A percentile compares a stretch with the other conserved stretches of the same genome.
phyloP scores from a whole-genome alignment of 2,329 filamentous ascomycete genomes.

The Passalora sequoiae region DNA sequence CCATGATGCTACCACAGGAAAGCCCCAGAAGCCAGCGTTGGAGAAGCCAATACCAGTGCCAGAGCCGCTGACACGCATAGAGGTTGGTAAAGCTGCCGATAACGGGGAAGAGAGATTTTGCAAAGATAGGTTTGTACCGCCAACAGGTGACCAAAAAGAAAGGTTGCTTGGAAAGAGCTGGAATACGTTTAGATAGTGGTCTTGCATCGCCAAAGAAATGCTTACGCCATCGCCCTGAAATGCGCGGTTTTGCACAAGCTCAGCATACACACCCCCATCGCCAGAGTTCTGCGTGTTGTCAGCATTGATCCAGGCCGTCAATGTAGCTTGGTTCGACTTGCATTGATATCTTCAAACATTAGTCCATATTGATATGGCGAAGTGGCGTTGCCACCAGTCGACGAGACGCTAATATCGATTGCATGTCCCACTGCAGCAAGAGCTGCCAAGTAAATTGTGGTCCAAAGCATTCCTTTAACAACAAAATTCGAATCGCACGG shows the following conservation, averaged over 20 bases:
- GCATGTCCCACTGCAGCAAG: background rate
- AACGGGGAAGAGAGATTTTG: constrained; percentile 46
- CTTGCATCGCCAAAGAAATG: too few relatives aligned
- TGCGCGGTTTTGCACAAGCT: constrained; percentile 64
- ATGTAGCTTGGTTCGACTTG: background rate
- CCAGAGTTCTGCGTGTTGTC: constrained; percentile 55
- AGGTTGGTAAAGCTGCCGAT: constrained; percentile 50
- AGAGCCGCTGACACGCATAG: constrained; percentile 39
- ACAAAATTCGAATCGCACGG: background rate
- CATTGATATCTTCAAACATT: constrained; percentile 1
- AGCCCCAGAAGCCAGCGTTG: constrained; percentile 40
- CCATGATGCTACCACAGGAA: constrained; percentile 35
- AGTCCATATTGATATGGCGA: constrained; percentile 16
- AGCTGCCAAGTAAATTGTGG: background rate
- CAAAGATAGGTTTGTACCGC: constrained; percentile 47
- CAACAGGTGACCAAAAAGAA: constrained; percentile 50
- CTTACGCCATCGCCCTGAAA: constrained; percentile 51
- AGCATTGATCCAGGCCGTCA: background rate
- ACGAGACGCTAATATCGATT: constrained; percentile 15
- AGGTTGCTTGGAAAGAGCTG: constrained; percentile 23
- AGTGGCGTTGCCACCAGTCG: constrained; percentile 19
- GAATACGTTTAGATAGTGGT: constrained; percentile 42
- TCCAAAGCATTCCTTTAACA: background rate
- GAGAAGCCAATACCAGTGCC: constrained; percentile 36
- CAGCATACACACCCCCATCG: constrained; percentile 68